Evolutionary conservation across 257 asterid species (phyloP), one percentile per base, ranked within the genome.

Genomic region (Rhazya stricta): DNA sequence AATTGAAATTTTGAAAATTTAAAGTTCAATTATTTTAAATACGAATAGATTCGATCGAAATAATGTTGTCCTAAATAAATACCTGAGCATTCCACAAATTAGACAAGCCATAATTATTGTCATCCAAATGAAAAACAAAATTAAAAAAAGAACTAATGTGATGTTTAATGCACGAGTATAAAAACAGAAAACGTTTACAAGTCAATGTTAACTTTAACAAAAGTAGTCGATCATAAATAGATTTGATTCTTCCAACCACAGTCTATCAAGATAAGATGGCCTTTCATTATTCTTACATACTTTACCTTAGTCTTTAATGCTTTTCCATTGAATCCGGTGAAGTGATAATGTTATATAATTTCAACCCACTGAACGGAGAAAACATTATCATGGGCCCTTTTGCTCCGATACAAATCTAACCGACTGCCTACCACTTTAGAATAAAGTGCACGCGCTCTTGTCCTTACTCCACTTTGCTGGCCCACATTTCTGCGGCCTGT

Each of bases 241-340:
- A 75, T 75, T 25, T 25, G 73, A 67, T 67, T 30, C 79, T 37
- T 43, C 72, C 73, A 36, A 50, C 51, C 67, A 51, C 32, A n/a
- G n/a, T 50, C 27, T n/a, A 16, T 0, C 1, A 3, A 75, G 73
- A 66, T n/a, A 75, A 48, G 43, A 71, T 51, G 62, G 15, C 19
- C 42, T 68, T 62, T 37, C 41, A 16, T 42, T 21, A n/a, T 51
- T n/a, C 18, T 60, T 72, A 11, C 16, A n/a, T 3, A 54, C 41
- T 58, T 43, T 43, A 42, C 16, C 19, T 3, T 5, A 3, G 37
- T 53, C n/a, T 12, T 34, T 41, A 41, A 39, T 4, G 3, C 62
- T 50, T 71, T 71, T 6, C 32, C 5, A 1, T 71, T 71, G 3
- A 32, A 9, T 50, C 16, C 46, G 34, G 75, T 21, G 15, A 36